Evolutionary conservation across 805 yeast species (phyloP).

Genomic region (Starmerella vaccinii): DNA sequence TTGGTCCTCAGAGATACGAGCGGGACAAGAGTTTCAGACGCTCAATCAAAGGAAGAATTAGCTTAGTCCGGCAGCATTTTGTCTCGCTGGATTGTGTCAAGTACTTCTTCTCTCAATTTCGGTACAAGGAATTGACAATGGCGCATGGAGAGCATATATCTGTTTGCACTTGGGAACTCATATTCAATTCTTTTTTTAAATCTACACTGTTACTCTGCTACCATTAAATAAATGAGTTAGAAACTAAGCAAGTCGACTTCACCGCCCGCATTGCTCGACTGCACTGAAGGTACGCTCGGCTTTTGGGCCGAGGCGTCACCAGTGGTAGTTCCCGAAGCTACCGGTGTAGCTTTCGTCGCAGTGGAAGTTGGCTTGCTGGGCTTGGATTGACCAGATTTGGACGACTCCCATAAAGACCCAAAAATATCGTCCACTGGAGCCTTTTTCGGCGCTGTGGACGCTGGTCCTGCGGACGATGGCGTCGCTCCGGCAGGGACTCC

Average conservation of each 20-base stretch:
- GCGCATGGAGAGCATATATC: no score
- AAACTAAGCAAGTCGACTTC: slow-evolving; percentile 18
- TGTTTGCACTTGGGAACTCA: no score
- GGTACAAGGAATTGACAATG: no score
- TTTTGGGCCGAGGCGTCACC: not conserved
- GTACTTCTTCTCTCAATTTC: no score
- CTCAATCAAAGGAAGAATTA: no score
- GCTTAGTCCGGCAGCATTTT: no score
- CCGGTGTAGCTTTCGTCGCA: slow-evolving; percentile 1
- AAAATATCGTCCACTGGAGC: slow-evolving; percentile 31
- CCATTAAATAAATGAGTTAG: slow-evolving; percentile 3
- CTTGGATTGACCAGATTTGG: slow-evolving; percentile 17
- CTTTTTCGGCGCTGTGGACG: slow-evolving; percentile 19
- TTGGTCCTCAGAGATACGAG: no score
- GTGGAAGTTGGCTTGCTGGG: slow-evolving; percentile 14
- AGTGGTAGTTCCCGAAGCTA: no score
- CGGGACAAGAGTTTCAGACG: no score
- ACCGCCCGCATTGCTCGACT: not conserved
- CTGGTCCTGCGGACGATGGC: slow-evolving; percentile 1
- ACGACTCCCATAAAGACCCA: slow-evolving; percentile 33
- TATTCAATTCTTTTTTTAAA: no score
- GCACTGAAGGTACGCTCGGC: not conserved
- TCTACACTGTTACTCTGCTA: slow-evolving; percentile 1
- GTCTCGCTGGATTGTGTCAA: no score
- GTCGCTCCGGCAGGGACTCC: not conserved